Evolutionary conservation across 2,329 filamentous ascomycete species (phyloP).

Genomic region (Didymella keratinophila): DNA sequence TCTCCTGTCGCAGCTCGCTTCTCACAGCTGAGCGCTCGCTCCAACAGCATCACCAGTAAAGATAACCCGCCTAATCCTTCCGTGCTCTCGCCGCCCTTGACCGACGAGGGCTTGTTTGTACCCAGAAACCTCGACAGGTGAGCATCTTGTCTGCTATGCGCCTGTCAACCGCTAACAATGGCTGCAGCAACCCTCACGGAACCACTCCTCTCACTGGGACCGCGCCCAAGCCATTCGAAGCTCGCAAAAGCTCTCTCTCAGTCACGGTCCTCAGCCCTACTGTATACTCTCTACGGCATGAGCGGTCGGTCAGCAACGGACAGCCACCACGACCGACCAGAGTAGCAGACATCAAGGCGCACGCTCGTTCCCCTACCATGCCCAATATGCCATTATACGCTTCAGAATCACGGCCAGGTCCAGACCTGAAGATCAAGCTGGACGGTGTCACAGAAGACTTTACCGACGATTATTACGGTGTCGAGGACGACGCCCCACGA

Average conservation of each 20-base stretch:
- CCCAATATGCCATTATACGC: slow-evolving; percentile 49
- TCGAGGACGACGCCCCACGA: slow-evolving; percentile 35
- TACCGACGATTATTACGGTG: slow-evolving; percentile 47
- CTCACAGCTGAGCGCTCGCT: slow-evolving; percentile 54
- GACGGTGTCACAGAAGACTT: slow-evolving; percentile 50
- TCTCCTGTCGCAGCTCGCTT: slow-evolving; percentile 57
- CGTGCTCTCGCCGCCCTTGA: slow-evolving; percentile 44
- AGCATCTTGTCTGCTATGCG: slow-evolving; percentile 23
- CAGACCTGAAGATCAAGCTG: slow-evolving; percentile 46
- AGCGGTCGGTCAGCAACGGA: slow-evolving; percentile 46
- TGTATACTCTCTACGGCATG: slow-evolving; percentile 42
- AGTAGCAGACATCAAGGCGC: slow-evolving; percentile 38
- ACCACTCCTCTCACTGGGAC: slow-evolving; percentile 39
- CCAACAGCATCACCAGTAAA: slow-evolving; percentile 45
- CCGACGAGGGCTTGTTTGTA: slow-evolving; percentile 44
- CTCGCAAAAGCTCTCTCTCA: slow-evolving; percentile 34
- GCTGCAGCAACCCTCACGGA: slow-evolving; percentile 48
- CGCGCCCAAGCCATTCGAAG: slow-evolving; percentile 35
- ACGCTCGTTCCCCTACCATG: slow-evolving; percentile 50
- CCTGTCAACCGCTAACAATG: slow-evolving; percentile 26
- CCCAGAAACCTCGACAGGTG: slow-evolving; percentile 52
- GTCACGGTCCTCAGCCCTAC: slow-evolving; percentile 24
- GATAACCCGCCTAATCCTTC: slow-evolving; percentile 35
- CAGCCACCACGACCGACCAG: slow-evolving; percentile 39
- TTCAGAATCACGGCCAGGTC: slow-evolving; percentile 32